Evolutionary conservation across 2,329 filamentous ascomycete species (phyloP), one percentile per base, ranked within the genome.

Genomic region (Colletotrichum acutatum): DNA sequence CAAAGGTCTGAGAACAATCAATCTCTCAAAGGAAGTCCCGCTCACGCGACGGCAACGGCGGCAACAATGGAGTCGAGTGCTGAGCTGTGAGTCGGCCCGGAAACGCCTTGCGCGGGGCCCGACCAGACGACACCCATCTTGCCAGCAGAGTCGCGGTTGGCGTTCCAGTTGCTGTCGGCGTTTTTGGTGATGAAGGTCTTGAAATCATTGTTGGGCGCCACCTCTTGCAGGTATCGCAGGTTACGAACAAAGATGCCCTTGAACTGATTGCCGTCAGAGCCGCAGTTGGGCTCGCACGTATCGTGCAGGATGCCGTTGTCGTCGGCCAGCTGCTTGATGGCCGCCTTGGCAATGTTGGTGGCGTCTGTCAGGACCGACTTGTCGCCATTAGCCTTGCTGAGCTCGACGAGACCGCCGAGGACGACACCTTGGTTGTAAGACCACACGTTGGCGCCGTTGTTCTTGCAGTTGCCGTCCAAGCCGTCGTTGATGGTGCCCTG

Each of bases 161-260:
- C 87, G 19, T 79, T 78, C 92, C 92, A 94, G 71, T 94, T 90
- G 57, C 87, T 88, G 74, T 92, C 83, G 11, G 92, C 92, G 71
- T 93, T 94, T 32, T 80, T 83, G 60, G 86, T 79, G 68, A 94
- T 88, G 68, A 91, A 91, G 2, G 82, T 78, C 14, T 81, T 82
- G 77, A 90, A 92, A 11, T 79, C 79, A 3, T 84, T 79, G 49
- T 87, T 82, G 0, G 88, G 88, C 1, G 85, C 86, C 3, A 81
- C 87, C 1, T 82, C 77, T 26, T 92, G 84, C 42, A 95, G 80
- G 67, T 88, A 87, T 42, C 86, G 85, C 24, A 95, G 82, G 77
- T 93, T 93, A 24, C 91, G 87, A 19, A 89, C 85, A 75, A 94
- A 93, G 46, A 94, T 85, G 4, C 93, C 93, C 81, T 95, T 94